Evolutionary conservation across 805 yeast genomes (phyloP).

Genomic region (Candida ipomoeae): DNA sequence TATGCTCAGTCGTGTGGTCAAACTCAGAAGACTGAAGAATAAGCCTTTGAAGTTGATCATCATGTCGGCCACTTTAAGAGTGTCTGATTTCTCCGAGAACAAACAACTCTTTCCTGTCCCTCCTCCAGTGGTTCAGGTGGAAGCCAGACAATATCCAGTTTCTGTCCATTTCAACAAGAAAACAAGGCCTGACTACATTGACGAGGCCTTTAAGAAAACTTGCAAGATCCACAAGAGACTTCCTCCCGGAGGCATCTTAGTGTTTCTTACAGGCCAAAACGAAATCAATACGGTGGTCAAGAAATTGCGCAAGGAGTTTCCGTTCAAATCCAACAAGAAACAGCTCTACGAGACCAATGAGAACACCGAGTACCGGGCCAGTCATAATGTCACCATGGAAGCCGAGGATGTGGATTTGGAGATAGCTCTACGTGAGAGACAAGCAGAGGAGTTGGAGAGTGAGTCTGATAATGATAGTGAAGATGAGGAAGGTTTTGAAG

Average conservation of each 20-base stretch:
- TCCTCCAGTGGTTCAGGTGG: slow-evolving; percentile 87
- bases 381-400: slow-evolving; percentile 68
- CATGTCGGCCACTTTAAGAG: slow-evolving; percentile 97
- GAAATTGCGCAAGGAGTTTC: slow-evolving; percentile 63
- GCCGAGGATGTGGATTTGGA: slow-evolving; percentile 85
- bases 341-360: slow-evolving; percentile 15
- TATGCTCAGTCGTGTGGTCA: slow-evolving; percentile 81
- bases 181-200: slow-evolving; percentile 74
- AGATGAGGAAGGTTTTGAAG: slow-evolving; percentile 69
- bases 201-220: slow-evolving; percentile 80
- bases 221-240: slow-evolving; percentile 79
- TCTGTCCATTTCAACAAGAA: slow-evolving; percentile 82
- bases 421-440: slow-evolving; percentile 34
- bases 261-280: slow-evolving; percentile 91
- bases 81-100: slow-evolving; percentile 89
- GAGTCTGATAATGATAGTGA: slow-evolving; percentile 47
- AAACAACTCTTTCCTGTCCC: slow-evolving; percentile 55
- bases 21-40: slow-evolving; percentile 54
- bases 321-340: slow-evolving; percentile 33
- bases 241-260: slow-evolving; percentile 91
- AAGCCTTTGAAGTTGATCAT: slow-evolving; percentile 76
- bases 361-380: slow-evolving; percentile 42
- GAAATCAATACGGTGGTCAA: slow-evolving; percentile 80
- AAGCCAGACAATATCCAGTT: slow-evolving; percentile 93
- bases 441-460: slow-evolving; percentile 33